Evolutionary conservation across 2,329 filamentous ascomycete genomes (phyloP), one percentile per base, ranked within the genome.

Genomic region (Hymenoscyphus linearis): DNA sequence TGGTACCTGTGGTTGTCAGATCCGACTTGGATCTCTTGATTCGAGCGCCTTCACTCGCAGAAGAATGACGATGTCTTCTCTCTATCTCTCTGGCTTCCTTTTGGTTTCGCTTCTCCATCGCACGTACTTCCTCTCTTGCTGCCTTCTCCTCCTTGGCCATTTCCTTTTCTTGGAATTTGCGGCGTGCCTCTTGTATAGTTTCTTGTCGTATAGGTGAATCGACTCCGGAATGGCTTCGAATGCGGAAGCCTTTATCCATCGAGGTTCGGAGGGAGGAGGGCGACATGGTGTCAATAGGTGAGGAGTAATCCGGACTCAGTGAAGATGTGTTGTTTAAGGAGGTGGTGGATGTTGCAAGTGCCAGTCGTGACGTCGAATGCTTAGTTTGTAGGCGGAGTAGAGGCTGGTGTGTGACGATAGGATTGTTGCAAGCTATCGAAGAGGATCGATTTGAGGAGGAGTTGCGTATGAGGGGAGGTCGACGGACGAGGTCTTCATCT

Each of bases 121-220:
- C 84, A 64, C 78, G 79, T 61, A 82, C 78, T 75, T 85, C 79
- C 66, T 85, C 82, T 13, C 80, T 80, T 16, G 81, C 83, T 55
- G 83, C 83, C 69, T 85, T 86, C 69, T 86, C 84, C 37, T 86
- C 81, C 73, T 87, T 87, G 58, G 76, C 76, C 16, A 78, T 78
- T 71, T 88, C 84, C 70, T 82, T 84, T 69, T 85, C 81, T 69
- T 85, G 80, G 64, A 87, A 87, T 68, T 83, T 85, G 67, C 82
- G 82, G 58, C 85, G 83, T 3, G 84, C 85, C 68, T 82, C 80
- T 52, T 82, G 80, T 36, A 88, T 81, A 50, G 84, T 81, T 63
- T 85, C 83, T 57, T 80, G 76, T 31, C 82, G 81, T 0, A 77
- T 77, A 13, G 75, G 78, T 5, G 81, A 79, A 68, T 85, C 82